Percentiles rank a stretch among this genome's conserved stretches.
phyloP scores from a whole-genome alignment of 2,329 filamentous ascomycete species.

The Lachnellula occidentalis region DNA sequence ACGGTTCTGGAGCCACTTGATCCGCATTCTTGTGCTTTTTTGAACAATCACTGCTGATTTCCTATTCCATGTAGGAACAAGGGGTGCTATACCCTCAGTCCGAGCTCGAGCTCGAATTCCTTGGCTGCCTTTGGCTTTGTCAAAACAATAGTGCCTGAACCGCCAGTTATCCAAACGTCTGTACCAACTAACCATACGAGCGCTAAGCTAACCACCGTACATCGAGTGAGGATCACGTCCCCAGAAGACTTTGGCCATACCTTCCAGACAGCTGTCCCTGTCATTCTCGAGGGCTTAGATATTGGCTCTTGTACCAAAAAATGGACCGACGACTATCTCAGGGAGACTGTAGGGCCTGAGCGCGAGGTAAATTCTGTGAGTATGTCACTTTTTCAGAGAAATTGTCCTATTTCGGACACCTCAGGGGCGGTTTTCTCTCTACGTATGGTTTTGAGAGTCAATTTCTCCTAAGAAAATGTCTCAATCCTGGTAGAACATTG shows the following conservation, averaged over 20 bases:
- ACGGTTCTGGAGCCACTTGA: no score
- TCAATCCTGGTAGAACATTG: no score
- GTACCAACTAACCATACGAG: not conserved
- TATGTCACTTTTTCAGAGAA: not conserved
- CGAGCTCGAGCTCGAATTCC: not conserved
- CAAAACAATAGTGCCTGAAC: not conserved
- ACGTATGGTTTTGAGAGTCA: no score
- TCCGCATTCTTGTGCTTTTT: no score
- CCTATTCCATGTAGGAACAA: constrained; percentile 44
- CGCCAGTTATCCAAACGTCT: not conserved
- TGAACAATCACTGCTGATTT: no score
- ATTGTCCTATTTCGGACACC: no score
- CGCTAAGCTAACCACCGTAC: not conserved
- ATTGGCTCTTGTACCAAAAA: constrained; percentile 60
- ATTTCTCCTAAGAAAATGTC: no score
- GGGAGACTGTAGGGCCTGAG: constrained; percentile 52
- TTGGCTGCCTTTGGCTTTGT: not conserved
- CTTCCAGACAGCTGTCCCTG: constrained; percentile 52
- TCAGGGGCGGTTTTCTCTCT: no score
- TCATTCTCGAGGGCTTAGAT: constrained; percentile 57
- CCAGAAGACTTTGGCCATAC: constrained; percentile 54
- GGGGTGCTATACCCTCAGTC: constrained; percentile 33
- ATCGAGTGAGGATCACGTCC: constrained; percentile 45
- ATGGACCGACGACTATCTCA: constrained; percentile 68
- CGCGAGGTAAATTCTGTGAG: constrained; percentile 45